Percentiles rank a stretch among this genome's conserved stretches.
phyloP scores from a whole-genome alignment of 768 basidiomycete genomes.

The Leccinellum rugosiceps region DNA sequence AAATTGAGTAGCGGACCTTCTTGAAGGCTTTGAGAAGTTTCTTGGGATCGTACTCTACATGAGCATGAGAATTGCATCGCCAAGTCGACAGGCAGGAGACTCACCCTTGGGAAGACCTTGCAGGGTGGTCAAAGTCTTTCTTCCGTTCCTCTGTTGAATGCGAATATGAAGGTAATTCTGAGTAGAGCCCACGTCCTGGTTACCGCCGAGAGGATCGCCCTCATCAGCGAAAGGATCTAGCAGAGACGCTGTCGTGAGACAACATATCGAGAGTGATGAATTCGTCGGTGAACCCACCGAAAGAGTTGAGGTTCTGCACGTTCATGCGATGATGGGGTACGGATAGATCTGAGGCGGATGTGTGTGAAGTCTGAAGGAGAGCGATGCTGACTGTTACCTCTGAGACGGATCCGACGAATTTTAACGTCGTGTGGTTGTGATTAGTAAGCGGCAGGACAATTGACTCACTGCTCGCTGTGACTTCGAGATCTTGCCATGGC shows the following conservation, averaged over 20 bases:
- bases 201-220: conserved; percentile 75
- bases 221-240: conserved; percentile 96
- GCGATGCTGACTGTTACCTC: conserved; percentile 4
- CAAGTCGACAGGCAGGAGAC: conserved; percentile 17
- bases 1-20: conserved; percentile 57
- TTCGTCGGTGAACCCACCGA: conserved; percentile 46
- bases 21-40: conserved; percentile 99
- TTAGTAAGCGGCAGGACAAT: conserved; percentile 22
- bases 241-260: conserved; percentile 16
- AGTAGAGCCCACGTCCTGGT: conserved; percentile 75
- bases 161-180: conserved; percentile 91
- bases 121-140: conserved; percentile 96
- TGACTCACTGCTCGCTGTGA: too few species aligned
- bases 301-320: conserved; percentile 87
- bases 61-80: conserved; percentile 15
- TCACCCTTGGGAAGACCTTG: conserved; percentile 90
- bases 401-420: conserved; percentile 16
- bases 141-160: conserved; percentile 98
- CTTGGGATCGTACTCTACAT: conserved; percentile 92
- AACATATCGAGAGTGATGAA: not conserved
- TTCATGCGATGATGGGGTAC: conserved; percentile 76
- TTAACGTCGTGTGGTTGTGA: conserved; percentile 19
- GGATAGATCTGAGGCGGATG: conserved; percentile 45
- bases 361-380: conserved; percentile 31
- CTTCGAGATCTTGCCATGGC: conserved; percentile 2